These are phyloP conservation scores for Forsythia viridissima DNA, from an alignment of 257 asterid species.

Conservation along the genomic window DNA sequence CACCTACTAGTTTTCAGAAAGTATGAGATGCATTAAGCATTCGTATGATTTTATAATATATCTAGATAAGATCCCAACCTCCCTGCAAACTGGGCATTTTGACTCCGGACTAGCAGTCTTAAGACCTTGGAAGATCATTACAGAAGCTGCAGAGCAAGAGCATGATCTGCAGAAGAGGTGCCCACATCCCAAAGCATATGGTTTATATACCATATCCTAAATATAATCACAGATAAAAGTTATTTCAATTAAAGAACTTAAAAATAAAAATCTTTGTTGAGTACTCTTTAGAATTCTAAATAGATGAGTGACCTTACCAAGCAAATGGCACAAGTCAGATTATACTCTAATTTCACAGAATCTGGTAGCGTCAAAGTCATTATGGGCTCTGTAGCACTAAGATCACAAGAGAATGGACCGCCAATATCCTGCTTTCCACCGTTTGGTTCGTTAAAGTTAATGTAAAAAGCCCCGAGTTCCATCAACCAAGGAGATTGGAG, in stretches of 20 bases:
- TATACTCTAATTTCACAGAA: slow-evolving; percentile 56
- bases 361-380: slow-evolving; percentile 68
- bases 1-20: neutral
- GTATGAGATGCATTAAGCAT: neutral
- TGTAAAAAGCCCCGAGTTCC: slow-evolving; percentile 75
- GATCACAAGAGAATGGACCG: slow-evolving; percentile 53
- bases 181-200: slow-evolving; percentile 78
- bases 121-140: slow-evolving; percentile 68
- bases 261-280: neutral
- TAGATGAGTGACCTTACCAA: slow-evolving; percentile 50
- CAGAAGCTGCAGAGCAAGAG: slow-evolving; percentile 82
- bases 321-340: slow-evolving; percentile 83
- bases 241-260: neutral
- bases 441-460: slow-evolving; percentile 49
- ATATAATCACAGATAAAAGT: neutral
- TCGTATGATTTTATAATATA: neutral
- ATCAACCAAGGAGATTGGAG: slow-evolving; percentile 83
- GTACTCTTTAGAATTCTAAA: neutral
- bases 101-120: slow-evolving; percentile 60
- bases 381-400: slow-evolving; percentile 42
- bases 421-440: slow-evolving; percentile 31
- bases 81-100: slow-evolving; percentile 82
- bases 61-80: slow-evolving; percentile 39
- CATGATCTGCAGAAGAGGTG: slow-evolving; percentile 84
- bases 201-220: slow-evolving; percentile 74